Base-by-base conservation (phyloP, 805 yeast species). In the Candida quercuum region DNA sequence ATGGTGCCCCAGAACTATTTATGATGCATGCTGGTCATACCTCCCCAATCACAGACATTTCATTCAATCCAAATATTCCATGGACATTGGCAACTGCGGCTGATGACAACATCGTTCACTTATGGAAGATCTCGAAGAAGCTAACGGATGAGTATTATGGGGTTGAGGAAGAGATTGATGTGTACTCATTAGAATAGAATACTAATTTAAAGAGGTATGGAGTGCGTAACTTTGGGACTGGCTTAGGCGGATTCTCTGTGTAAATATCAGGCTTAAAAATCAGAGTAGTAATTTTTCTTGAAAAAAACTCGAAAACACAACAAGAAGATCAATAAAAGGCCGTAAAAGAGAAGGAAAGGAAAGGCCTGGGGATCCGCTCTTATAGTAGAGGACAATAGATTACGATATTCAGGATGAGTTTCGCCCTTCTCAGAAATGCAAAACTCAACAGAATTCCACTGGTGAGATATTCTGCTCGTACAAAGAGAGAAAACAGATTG, bases 11-110 rank as follows among this genome's bases (percentile, higher is more conserved):
- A 5, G 96, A 87, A 57, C 61, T 87, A 25, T 66, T 86, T 49
- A 83, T 86, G 88, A 83, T 87, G 81, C 96, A 87, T 56, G 95
- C 94, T 27, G 96, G 96, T 16, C 95, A 87, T 54, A 80, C 88
- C 15, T 81, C 86, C 14, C 69, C 81, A 6, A 80, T 85, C 14
- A 78, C 80, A 30, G 95, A 85, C 56, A 67, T 85, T 47, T 72
- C 78, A 24, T 79, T 86, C 69, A 81, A 79, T 52, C 78, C 80
- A 6, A 54, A 56, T 28, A 69, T 78, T 40, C 85, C 85, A n/a
- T 85, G 91, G 89, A 71, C 85, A 27, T 51, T 83, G 39, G 86
- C 84, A 0, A 72, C 85, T 26, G 57, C 64, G 6, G 69, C 70
- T 35, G 72, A 67, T 44, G 69, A 68, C 26, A 68, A 68, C 45